Base-by-base conservation (phyloP, 805 yeast species). In the Lachancea mirantina region DNA sequence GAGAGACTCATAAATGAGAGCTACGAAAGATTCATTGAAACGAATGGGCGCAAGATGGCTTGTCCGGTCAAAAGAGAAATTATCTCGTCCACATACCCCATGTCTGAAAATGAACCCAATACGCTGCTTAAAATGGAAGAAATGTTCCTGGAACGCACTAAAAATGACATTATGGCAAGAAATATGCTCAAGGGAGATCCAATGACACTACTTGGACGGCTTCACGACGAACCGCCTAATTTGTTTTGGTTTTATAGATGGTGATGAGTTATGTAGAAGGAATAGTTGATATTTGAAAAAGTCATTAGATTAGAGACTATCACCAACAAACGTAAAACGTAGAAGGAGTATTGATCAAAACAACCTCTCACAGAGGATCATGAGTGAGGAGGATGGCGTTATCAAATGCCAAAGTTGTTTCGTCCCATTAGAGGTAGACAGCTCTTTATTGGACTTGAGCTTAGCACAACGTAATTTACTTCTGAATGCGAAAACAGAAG, bases 371-470 rank as follows among this genome's bases (percentile, higher is more conserved):
- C n/a, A n/a, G n/a, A n/a, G n/a, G n/a, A n/a, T n/a, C n/a, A n/a
- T n/a, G n/a, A n/a, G n/a, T n/a, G n/a, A n/a, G n/a, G 28, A 24
- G 11, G 5, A 22, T 7, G 35, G 31, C 20, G 23, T 26, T 7
- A 24, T 45, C 22, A 49, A 44, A 39, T 72, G 78, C 47, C 74
- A 65, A 42, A 57, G 64, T 36, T 72, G 78, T 47, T 61, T 62
- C 26, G 40, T 60, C 4, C 68, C 71, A 1, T 41, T 72, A 4
- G 46, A 45, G 23, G 41, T 72, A 14, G 70, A 70, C 38, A 56
- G 60, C 6, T 59, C 74, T 1, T 49, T 72, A n/a, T 38, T 59
- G 23, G 61, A 61, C 35, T 46, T 72, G 11, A 64, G 68, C 25
- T 41, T 61, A 6, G 65, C 72, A 1, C 76, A 71, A 42, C 52